These are phyloP conservation scores for Polyporus arcularius DNA, from an alignment of 768 basidiomycete genomes.

Conservation along the genomic window DNA sequence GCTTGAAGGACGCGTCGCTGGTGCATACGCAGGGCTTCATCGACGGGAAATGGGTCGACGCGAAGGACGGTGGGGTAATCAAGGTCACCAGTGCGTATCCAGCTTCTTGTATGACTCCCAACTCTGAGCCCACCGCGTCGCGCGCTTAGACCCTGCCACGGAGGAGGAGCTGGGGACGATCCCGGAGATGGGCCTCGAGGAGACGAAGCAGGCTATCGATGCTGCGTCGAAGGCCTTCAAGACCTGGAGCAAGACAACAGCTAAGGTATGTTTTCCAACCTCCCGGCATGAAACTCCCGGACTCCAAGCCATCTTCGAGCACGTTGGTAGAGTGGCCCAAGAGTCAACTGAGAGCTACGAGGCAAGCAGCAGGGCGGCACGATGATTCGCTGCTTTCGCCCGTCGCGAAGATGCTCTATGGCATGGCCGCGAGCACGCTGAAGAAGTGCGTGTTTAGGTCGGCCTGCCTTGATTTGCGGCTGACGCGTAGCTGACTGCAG, in stretches of 20 bases:
- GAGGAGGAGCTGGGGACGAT: constrained; percentile 79
- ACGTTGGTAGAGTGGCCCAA: too few species aligned
- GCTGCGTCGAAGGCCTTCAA: constrained; percentile 81
- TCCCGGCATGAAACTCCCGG: neutral
- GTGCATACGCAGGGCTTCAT: constrained; percentile 78
- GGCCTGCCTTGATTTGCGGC: neutral
- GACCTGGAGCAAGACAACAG: constrained; percentile 84
- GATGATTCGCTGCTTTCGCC: constrained; percentile 18
- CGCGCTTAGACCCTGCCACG: constrained; percentile 78
- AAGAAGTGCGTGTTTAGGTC: constrained; percentile 64
- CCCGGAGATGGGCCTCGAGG: constrained; percentile 85
- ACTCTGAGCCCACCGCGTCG: neutral
- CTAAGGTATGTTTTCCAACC: constrained; percentile 57
- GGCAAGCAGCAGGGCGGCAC: too few species aligned
- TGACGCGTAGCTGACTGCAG: constrained; percentile 26
- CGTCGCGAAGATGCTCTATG: constrained; percentile 76
- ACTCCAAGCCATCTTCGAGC: neutral
- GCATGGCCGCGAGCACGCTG: constrained; percentile 71
- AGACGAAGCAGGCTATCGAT: constrained; percentile 83
- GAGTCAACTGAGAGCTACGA: too few species aligned
- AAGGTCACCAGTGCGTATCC: constrained; percentile 68
- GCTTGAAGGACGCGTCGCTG: constrained; percentile 75
- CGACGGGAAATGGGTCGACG: constrained; percentile 84
- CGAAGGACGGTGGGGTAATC: constrained; percentile 72
- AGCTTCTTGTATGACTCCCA: neutral